phyloP scores from a whole-genome alignment of 176 grass and related monocot genomes.

The Carex kokanica region DNA sequence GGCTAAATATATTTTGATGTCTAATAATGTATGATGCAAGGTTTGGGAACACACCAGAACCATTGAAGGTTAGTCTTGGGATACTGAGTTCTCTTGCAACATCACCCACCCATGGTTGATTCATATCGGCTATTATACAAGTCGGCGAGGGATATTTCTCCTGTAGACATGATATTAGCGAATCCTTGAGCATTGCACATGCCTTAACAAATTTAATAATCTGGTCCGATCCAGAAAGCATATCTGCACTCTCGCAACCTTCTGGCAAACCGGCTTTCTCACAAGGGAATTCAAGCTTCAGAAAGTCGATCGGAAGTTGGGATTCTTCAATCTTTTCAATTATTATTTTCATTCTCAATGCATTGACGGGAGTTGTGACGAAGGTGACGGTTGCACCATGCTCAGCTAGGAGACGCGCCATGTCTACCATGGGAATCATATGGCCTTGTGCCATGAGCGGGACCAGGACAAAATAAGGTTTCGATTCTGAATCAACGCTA shows the following conservation, averaged over 20 bases:
- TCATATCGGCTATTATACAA: constrained; percentile 58
- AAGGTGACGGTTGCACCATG: constrained; percentile 53
- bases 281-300: constrained; percentile 47
- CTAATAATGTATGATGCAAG: constrained; percentile 39
- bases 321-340: not conserved
- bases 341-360: constrained; percentile 33
- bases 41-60: constrained; percentile 38
- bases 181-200: constrained; percentile 36
- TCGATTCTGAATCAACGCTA: not conserved
- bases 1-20: constrained; percentile 30
- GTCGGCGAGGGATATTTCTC: constrained; percentile 25
- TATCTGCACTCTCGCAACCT: constrained; percentile 55
- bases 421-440: constrained; percentile 62
- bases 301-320: constrained; percentile 32
- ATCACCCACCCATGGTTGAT: constrained; percentile 47
- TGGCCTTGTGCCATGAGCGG: constrained; percentile 61
- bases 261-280: constrained; percentile 44
- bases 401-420: constrained; percentile 49
- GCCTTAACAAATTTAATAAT: constrained; percentile 37
- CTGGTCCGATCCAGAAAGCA: constrained; percentile 26
- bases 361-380: constrained; percentile 57
- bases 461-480: constrained; percentile 44
- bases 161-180: constrained; percentile 36
- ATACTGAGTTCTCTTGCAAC: constrained; percentile 51
- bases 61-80: constrained; percentile 50